Evolutionary conservation across 192 early-diverging fungal species (phyloP).

Genomic region (Pecoramyces ruminantium): DNA sequence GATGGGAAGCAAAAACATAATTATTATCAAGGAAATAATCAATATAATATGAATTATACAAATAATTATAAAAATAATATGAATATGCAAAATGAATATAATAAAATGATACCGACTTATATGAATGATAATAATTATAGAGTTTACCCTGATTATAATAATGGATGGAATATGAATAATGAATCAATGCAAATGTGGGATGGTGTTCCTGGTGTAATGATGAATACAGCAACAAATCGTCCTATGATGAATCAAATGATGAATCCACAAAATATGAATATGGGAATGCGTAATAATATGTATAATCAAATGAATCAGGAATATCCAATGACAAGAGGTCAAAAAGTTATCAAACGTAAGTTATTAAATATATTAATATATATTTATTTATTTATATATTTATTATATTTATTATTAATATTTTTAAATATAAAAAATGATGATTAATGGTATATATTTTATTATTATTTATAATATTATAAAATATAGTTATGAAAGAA

Average conservation of each 20-base stretch:
- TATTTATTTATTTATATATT: background rate
- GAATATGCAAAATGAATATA: background rate
- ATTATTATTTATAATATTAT: too few species aligned
- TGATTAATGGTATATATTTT: too few species aligned
- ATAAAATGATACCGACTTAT: background rate
- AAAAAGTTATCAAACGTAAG: background rate
- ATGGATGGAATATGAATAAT: background rate
- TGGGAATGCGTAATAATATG: background rate
- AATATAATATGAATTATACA: background rate
- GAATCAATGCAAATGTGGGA: background rate
- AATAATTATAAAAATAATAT: background rate
- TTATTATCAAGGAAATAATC: background rate
- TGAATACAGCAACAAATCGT: background rate
- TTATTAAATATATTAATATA: background rate
- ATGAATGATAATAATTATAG: background rate
- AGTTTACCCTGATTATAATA: background rate
- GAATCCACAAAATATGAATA: background rate
- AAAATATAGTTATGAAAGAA: background rate
- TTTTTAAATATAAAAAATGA: too few species aligned
- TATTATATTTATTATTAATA: too few species aligned
- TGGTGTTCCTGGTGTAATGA: background rate
- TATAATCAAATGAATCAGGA: background rate
- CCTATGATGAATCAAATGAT: background rate
- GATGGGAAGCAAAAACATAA: background rate
- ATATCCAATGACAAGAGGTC: background rate